Evolutionary conservation across 768 basidiomycete genomes (phyloP), one percentile per base, ranked within the genome.

Genomic region (Boletus bicolor): DNA sequence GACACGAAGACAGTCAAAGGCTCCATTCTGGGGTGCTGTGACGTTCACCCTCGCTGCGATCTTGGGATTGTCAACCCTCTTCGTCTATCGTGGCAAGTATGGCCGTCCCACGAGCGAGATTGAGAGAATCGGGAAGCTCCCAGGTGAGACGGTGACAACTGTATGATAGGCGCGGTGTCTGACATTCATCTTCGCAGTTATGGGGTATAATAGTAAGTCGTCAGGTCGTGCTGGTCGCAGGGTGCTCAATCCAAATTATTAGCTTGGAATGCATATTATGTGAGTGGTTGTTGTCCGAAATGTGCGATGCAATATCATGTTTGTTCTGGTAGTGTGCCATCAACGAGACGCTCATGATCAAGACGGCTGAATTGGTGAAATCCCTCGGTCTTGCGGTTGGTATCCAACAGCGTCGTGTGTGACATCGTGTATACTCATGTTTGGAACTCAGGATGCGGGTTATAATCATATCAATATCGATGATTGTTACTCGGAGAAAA

Each of bases 191-290:
- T 9, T 39, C 26, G 2, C 39, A 85, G 83, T 79, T 19, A 73
- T 86, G 74, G 85, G 84, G 3, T 86, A 82, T 60, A 86, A 86
- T 59, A 85, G 83, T 85, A 46, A 64, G 81, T 61, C 49, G 51
- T 39, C 17, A 2, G 17, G 17, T 61, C 36, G 24, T 43, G 19
- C 21, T 38, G 17, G 57, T 34, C 14, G 26, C 7, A 49, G 41
- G 26, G 37, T 64, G 47, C 51, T 57, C 19, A 61, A 26, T 43
- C 21, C 30, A 24, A 17, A 34, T 39, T 41, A 30, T 36, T 47
- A 86, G 85, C 85, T 7, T 87, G 85, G 85, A 86, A 87, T 65
- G 85, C 83, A 7, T 85, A 82, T 65, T 78, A 85, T 60, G 84
- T 85, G 56, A 50, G 77, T 62, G 12, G 14, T 17, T 36, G 34